Evolutionary conservation across 768 basidiomycete genomes (phyloP), one percentile per base, ranked within the genome.

Genomic region (Trametes villosa): DNA sequence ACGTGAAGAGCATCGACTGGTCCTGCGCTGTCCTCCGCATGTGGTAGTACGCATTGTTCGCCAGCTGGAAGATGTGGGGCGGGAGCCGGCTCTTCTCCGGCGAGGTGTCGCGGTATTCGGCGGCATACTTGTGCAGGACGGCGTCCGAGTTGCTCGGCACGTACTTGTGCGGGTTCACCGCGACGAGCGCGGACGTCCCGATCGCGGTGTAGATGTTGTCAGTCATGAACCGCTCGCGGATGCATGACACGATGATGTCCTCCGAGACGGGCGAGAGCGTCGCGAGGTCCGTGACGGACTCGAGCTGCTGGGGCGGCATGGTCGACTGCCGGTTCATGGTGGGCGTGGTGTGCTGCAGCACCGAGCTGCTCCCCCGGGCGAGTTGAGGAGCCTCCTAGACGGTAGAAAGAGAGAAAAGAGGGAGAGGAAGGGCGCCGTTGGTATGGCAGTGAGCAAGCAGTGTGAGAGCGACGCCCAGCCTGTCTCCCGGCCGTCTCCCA

Each of bases 1-100:
- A 96, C 96, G 79, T 92, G 65, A 98, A 81, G 26, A 98, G 73
- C 20, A 99, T 83, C 48, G 88, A 84, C 76, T 98, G 96, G 74
- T 99, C 96, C 79, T 96, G 93, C 1, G 86, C 83, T 0, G 96
- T 99, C 66, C 96, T 81, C 50, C 87, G 81, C 95, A 98, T 96
- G 75, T 98, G 94, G 73, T 95, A 98, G 76, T 96, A 98, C 5
- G 93, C 88, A 75, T 92, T 90, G 67, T 94, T 89, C 6, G 93
- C 92, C 47, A 94, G 80, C 69, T 95, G 89, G 72, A 97, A 98
- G 42, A 98, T 86, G 69, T 99, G 96, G 2, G 96, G 96, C 33
- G 87, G 83, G 2, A 87, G 79, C 9, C 75, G 72, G 51, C 80
- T 78, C 73, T 84, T 87, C 67, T 84, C 82, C 50, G 83, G 81